phyloP scores from a whole-genome alignment of 768 basidiomycete genomes.

The Psilocybe tampanensis region DNA sequence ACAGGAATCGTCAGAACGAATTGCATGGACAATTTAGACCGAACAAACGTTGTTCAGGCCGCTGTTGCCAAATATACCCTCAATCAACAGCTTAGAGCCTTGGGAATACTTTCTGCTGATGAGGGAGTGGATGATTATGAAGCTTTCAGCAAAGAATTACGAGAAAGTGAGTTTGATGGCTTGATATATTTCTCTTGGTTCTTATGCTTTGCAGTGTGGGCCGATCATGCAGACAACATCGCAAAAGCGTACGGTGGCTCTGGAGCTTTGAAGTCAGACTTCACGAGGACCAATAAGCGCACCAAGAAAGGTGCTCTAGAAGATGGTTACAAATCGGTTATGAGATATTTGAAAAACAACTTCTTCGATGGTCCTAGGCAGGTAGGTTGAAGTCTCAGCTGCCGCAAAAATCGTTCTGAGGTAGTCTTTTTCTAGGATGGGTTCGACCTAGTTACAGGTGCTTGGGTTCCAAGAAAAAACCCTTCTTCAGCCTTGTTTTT shows the following conservation, averaged over 20 bases:
- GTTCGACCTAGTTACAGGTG: constrained; percentile 91
- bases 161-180: constrained; percentile 67
- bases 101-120: constrained; percentile 71
- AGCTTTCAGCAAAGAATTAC: constrained; percentile 77
- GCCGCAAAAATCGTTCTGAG: not conserved
- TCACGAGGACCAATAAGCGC: constrained; percentile 90
- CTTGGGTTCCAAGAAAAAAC: constrained; percentile 83
- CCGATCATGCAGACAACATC: constrained; percentile 92
- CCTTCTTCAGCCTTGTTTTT: constrained; percentile 71
- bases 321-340: constrained; percentile 83
- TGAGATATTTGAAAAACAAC: constrained; percentile 94
- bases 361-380: constrained; percentile 95
- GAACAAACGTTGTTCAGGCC: constrained; percentile 96
- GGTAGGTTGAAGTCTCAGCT: constrained; percentile 36
- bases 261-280: constrained; percentile 95
- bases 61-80: constrained; percentile 87
- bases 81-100: constrained; percentile 70
- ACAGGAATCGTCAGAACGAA: constrained; percentile 86
- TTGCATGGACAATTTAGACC: constrained; percentile 96
- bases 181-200: not conserved
- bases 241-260: constrained; percentile 92
- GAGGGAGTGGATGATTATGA: constrained; percentile 84
- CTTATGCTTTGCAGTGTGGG: constrained; percentile 75
- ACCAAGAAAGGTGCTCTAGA: constrained; percentile 79
- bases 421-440: constrained; percentile 64